Evolutionary conservation across 2,329 filamentous ascomycete species (phyloP), one percentile per base, ranked within the genome.

Genomic region (Simplicillium sp.): DNA sequence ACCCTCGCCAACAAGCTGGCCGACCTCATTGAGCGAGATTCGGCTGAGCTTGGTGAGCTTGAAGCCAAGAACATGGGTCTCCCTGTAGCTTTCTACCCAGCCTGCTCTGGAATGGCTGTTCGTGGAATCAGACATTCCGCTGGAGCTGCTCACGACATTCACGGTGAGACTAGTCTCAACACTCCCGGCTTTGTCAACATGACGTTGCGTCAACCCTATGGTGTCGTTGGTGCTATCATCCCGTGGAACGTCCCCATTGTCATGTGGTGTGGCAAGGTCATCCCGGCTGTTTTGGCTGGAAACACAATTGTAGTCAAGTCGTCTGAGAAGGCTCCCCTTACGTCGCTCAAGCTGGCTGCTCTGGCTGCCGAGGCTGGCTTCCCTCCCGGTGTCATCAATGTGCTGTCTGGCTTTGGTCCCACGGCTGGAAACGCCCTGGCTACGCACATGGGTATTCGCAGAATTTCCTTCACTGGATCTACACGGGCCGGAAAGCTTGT

Each of bases 391-490:
- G 82, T 87, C 4, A 63, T 87, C 48, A 87, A 87, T 55, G 70
- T 87, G 37, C 53, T 87, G 41, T 84, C 83, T 44, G 83, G 83
- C 0, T 67, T 77, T 42, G 83, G 83, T 13, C 67, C 67, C 17
- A 74, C 75, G 29, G 79, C 81, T 3, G 84, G 84, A 14, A 71
- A 77, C 4, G 78, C 82, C 0, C 66, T 87, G 7, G 78, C 76
- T 1, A 64, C 69, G 33, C 84, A 88, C 54, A 60, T 71, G 7
- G 67, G 70, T 32, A 71, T 88, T 18, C 77, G 83, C 52, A 87
- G 87, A 63, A 68, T 87, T 40, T 80, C 83, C 1, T 88, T 88
- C 50, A 87, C 84, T 0, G 84, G 84, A 33, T 81, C 75, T 12
- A 84, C 80, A 0, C 66, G 64, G 1, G 84, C 82, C 0, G 84